A percentile compares a stretch with the other conserved stretches of the same genome.
Conservation (phyloP, 768 basidiomycete species). For the Lactifluus piperatus region DNA sequence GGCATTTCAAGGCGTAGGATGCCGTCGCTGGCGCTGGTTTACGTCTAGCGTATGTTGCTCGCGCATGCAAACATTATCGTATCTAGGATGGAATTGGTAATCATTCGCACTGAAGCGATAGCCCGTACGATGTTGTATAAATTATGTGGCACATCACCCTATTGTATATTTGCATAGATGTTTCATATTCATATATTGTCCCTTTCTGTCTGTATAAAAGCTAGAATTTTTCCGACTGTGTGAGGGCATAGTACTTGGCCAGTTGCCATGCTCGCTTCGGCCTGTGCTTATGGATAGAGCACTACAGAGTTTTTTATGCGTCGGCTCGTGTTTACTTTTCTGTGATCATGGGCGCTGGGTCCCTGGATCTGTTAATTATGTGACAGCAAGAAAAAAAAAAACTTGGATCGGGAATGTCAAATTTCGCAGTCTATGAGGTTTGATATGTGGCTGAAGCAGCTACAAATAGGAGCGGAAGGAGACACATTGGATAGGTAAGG, state of each 20-base stretch:
- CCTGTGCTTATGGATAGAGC: neutral
- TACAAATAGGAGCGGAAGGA: neutral
- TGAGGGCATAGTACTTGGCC: neutral
- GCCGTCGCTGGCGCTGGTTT: neutral
- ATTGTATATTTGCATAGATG: conserved; percentile 1
- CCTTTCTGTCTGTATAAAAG: neutral
- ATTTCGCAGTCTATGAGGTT: neutral
- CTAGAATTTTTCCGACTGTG: neutral
- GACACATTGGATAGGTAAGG: neutral
- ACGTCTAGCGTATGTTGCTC: neutral
- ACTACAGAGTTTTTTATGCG: neutral
- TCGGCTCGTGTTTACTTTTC: neutral
- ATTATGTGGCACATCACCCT: neutral
- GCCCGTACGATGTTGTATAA: neutral
- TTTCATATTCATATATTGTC: no score
- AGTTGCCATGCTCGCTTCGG: neutral
- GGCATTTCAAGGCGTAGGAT: neutral
- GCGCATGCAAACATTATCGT: neutral
- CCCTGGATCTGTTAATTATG: neutral
- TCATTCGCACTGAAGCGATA: neutral
- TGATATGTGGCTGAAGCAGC: neutral
- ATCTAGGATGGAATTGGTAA: neutral
- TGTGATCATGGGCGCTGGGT: neutral
- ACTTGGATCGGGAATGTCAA: neutral
- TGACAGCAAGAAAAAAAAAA: neutral